Evolutionary conservation across 192 early-diverging fungal species (phyloP), one percentile per base, ranked within the genome.

Genomic region (Jimgerdemannia lactiflua): DNA sequence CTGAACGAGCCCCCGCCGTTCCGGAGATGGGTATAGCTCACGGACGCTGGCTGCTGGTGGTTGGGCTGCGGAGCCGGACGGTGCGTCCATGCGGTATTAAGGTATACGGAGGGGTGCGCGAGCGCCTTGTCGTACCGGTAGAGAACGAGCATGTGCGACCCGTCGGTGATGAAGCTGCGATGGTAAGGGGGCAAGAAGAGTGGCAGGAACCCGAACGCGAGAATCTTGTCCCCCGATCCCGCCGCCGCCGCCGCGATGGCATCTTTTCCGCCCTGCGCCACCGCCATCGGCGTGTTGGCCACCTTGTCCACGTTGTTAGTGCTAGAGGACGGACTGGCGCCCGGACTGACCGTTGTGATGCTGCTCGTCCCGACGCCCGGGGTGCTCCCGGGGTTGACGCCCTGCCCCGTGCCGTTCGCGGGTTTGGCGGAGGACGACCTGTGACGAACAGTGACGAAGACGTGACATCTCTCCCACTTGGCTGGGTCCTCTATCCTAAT

Each of bases 61-160:
- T 83, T 80, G 40, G 77, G 72, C 10, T 74, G 83, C 8, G 72
- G 59, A 2, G 84, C 71, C 14, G 79, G 80, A 1, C 71, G 70
- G n/a, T 64, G 43, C 19, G 79, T 77, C 84, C 84, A 85, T n/a
- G 82, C 68, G 75, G 76, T 81, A 17, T 82, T 81, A 4, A 93
- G 72, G 67, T 93, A 93, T 3, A 80, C 65, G 4, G 69, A 54
- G 3, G 86, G 85, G 42, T 73, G 72, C n/a, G 77, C 63, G 10
- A 81, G 42, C 39, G 78, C 76, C 44, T 79, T 76, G 71, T 93
- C 91, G 74, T 86, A 92, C 75, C 86, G 85, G 81, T 94, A 94
- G 9, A 92, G 65, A 20, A 65, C 70, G 9, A 94, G 73, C 7
- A 79, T 80, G 77, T 93, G 91, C 3, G 70, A 73, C 49, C 86